Evolutionary conservation across 768 basidiomycete genomes (phyloP), one percentile per base, ranked within the genome.

Genomic region (Termitomyces eurrhizus): DNA sequence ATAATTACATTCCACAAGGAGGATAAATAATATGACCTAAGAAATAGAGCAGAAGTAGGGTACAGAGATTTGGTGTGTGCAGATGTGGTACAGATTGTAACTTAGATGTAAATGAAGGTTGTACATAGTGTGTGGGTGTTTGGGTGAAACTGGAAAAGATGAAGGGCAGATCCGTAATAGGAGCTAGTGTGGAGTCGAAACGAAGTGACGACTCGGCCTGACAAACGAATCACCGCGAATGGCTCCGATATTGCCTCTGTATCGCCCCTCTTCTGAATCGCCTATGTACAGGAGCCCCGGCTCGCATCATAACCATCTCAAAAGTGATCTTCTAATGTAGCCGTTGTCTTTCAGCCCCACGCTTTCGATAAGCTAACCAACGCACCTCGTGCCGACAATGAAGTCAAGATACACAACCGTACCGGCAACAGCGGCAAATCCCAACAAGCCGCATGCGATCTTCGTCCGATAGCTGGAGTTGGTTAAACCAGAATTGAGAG

Each of bases 361-460:
- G 5, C 5, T 18, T 33, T 1, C 11, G 16, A 50, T 2, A 24
- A 16, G 33, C 35, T 24, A 39, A 32, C 11, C n/a, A 49, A 49
- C 60, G 24, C 37, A 54, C 63, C 55, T 52, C 32, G 53, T 42
- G 5, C 41, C 46, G 16, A 13, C 39, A 8, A 39, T 12, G 4
- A 52, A 49, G 7, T 56, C 46, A 36, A 57, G 24, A 35, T 56
- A 61, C 6, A 58, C 60, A 39, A 52, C 39, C 13, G 56, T 41
- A 3, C 57, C 58, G 7, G 37, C 57, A 14, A 56, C 39, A 5
- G 54, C 57, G 1, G 37, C 48, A 36, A 64, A 50, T 24, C 63
- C 60, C 21, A 64, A 51, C 2, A 58, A 24, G 33, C 57, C 29
- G 54, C 61, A 64, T 33, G 33, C 54, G 54, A 62, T 7, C 44